Percentiles rank a stretch among this genome's conserved stretches.
Conservation (phyloP, 2,329 filamentous ascomycete species). For the Balansia obtecta region DNA sequence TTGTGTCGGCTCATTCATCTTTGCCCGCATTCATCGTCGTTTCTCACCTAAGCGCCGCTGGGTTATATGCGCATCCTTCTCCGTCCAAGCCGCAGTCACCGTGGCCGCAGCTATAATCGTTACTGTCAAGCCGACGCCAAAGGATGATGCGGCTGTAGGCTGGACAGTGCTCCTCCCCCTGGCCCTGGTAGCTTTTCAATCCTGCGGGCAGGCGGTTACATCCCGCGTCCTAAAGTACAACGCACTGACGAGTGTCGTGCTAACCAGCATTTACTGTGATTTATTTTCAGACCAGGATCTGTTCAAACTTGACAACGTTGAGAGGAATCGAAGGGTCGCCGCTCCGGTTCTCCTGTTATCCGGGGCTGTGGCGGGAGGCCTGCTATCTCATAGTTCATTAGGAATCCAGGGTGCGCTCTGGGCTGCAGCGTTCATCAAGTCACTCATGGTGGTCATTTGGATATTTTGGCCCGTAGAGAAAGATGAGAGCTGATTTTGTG, state of each 20-base stretch:
- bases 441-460: constrained; percentile 44
- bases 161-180: constrained; percentile 56
- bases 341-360: constrained; percentile 36
- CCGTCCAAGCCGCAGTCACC: constrained; percentile 37
- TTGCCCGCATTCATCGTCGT: constrained; percentile 53
- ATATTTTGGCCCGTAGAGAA: constrained; percentile 43
- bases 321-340: constrained; percentile 36
- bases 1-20: constrained; percentile 59
- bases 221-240: constrained; percentile 58
- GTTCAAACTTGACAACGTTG: constrained; percentile 30
- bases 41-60: constrained; percentile 50
- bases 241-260: constrained; percentile 62
- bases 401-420: constrained; percentile 44
- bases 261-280: constrained; percentile 76
- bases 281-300: constrained; percentile 53
- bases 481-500: constrained; percentile 12
- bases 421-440: constrained; percentile 46
- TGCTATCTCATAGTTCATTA: constrained; percentile 33
- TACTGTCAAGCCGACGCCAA: constrained; percentile 28
- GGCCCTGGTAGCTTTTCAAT: constrained; percentile 61
- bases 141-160: constrained; percentile 29
- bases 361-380: constrained; percentile 37
- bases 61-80: constrained; percentile 50
- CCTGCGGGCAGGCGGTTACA: constrained; percentile 65
- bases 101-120: constrained; percentile 41